Evolutionary conservation across 768 basidiomycete species (phyloP).

Genomic region (Termitomyces sp.): DNA sequence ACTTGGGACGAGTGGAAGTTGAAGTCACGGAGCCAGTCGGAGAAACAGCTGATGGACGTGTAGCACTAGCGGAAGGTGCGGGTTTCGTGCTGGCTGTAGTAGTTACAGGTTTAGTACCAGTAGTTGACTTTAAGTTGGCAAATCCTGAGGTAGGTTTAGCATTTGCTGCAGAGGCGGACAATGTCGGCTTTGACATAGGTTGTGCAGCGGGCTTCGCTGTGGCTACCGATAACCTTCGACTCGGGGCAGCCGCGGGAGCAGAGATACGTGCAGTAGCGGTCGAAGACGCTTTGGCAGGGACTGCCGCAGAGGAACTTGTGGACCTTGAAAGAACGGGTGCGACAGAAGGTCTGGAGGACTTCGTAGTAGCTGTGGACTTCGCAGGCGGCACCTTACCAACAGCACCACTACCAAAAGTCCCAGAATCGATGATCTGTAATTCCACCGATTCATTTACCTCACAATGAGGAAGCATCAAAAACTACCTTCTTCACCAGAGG

Average conservation of each 20-base stretch:
- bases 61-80: constrained; percentile 23
- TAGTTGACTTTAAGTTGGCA: constrained; percentile 15
- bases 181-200: constrained; percentile 26
- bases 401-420: constrained; percentile 57
- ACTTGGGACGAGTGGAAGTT: constrained; percentile 50
- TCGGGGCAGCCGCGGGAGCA: constrained; percentile 26
- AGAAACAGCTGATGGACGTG: constrained; percentile 49
- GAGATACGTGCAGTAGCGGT: constrained; percentile 23
- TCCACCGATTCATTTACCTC: background rate
- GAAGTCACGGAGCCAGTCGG: constrained; percentile 48
- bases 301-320: constrained; percentile 28
- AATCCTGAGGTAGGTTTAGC: constrained; percentile 29
- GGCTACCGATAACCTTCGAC: constrained; percentile 39
- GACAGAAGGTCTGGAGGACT: constrained; percentile 12
- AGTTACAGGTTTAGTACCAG: background rate
- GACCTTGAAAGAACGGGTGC: constrained; percentile 30
- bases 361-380: constrained; percentile 30
- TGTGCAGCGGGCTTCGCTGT: constrained; percentile 31
- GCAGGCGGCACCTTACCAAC: constrained; percentile 35
- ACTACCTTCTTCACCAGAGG: constrained; percentile 64
- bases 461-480: background rate
- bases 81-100: constrained; percentile 25
- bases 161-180: constrained; percentile 36
- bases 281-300: constrained; percentile 33
- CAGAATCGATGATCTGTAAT: constrained; percentile 53